Evolutionary conservation across 129 eudicot species (phyloP).

Genomic region (Helianthus tuberosus): DNA sequence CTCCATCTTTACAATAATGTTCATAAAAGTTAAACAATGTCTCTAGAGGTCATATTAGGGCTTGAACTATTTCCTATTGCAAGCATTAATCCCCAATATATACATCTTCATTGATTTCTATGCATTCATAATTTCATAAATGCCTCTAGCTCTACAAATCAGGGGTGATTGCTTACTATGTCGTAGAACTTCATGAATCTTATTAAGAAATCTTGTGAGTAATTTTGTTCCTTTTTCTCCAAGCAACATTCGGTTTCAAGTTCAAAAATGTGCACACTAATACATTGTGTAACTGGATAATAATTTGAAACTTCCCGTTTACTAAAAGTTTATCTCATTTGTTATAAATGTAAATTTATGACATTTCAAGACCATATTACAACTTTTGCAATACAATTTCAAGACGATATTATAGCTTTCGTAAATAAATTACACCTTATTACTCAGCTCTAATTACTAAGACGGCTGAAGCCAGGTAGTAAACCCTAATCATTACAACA

Average conservation of each 20-base stretch:
- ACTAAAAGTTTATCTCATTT: slow-evolving; percentile 6
- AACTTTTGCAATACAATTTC: background rate
- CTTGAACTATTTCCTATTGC: background rate
- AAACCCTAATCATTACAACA: background rate
- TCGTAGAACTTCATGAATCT: background rate
- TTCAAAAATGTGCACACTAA: background rate
- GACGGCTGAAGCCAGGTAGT: background rate
- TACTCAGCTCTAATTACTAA: background rate
- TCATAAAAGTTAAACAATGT: background rate
- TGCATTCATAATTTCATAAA: background rate
- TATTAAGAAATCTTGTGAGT: background rate
- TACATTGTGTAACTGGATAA: background rate
- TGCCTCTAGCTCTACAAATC: too few relatives aligned
- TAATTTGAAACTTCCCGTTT: background rate
- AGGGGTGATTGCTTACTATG: background rate
- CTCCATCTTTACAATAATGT: background rate
- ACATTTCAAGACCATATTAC: slow-evolving; percentile 3
- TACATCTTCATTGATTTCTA: background rate
- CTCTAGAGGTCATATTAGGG: background rate
- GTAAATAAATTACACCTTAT: background rate
- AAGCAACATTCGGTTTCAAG: background rate
- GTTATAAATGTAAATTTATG: background rate
- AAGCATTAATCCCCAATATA: background rate
- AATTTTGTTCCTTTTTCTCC: background rate
- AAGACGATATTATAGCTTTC: too few relatives aligned